Evolutionary conservation across 2,329 filamentous ascomycete genomes (phyloP).

Genomic region (Sarocladium strictum): DNA sequence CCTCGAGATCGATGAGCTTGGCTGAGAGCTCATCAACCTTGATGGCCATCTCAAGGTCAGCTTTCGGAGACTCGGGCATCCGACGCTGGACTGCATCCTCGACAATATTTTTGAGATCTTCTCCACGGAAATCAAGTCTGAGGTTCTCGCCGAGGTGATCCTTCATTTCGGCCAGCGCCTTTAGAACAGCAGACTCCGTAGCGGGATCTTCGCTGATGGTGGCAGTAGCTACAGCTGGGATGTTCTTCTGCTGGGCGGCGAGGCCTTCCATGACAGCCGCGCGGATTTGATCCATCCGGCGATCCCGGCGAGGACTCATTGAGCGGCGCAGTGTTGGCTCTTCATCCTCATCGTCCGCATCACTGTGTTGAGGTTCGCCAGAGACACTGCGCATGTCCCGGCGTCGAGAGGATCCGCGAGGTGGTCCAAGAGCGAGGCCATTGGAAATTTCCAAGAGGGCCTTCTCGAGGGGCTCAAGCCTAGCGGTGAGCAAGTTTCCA

Average conservation of each 20-base stretch:
- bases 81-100: constrained; percentile 57
- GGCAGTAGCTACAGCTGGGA: background rate
- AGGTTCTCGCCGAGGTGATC: constrained; percentile 32
- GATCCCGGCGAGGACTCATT: constrained; percentile 71
- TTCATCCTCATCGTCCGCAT: constrained; percentile 92
- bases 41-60: constrained; percentile 46
- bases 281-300: constrained; percentile 77
- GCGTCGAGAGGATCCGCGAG: constrained; percentile 50
- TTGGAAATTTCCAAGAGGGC: constrained; percentile 71
- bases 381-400: constrained; percentile 61
- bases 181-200: constrained; percentile 43
- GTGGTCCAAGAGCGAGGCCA: constrained; percentile 53
- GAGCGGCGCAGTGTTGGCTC: constrained; percentile 60
- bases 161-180: constrained; percentile 61
- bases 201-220: background rate
- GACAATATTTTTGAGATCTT: constrained; percentile 56
- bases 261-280: constrained; percentile 69
- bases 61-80: constrained; percentile 43
- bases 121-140: constrained; percentile 21
- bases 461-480: constrained; percentile 75
- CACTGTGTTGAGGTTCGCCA: constrained; percentile 69
- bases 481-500: constrained; percentile 66
- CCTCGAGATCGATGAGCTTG: constrained; percentile 55
- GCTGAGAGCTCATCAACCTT: constrained; percentile 53
- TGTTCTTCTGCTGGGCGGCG: constrained; percentile 39